phyloP scores from a whole-genome alignment of 73 alveolate species.

The Tetrahymena borealis region DNA sequence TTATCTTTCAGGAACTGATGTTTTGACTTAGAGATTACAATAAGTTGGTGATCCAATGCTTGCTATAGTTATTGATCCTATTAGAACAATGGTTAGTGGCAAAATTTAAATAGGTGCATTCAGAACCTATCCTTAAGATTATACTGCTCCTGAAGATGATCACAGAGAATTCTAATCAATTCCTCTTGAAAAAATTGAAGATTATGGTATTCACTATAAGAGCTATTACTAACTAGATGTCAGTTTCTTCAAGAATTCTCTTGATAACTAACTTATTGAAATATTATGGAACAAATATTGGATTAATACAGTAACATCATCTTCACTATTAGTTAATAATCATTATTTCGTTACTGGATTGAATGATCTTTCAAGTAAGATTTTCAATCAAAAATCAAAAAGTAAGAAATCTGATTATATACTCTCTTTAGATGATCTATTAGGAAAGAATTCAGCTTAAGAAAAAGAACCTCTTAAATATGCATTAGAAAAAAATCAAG shows the following conservation, averaged over 20 bases:
- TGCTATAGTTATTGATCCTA: conserved; percentile 48
- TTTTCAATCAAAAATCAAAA: not conserved
- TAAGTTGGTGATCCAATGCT: conserved; percentile 11
- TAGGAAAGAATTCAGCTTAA: not conserved
- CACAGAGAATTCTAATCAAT: not conserved
- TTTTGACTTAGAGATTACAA: conserved; percentile 34
- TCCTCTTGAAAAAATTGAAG: not conserved
- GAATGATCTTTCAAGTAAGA: not conserved
- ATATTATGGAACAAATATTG: not conserved
- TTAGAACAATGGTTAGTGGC: conserved; percentile 31
- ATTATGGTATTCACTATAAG: not conserved
- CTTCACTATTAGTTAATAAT: not conserved
- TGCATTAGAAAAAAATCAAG: not conserved
- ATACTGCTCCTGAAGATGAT: conserved; percentile 8
- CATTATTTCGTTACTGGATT: not conserved
- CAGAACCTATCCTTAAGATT: conserved; percentile 29
- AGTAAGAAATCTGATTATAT: not conserved
- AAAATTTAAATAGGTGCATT: conserved; percentile 40
- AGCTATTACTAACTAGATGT: not conserved
- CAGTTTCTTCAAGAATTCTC: not conserved
- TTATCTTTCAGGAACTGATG: conserved; percentile 97
- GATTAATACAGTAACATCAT: not conserved
- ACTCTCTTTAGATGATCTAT: not conserved
- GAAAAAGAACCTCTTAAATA: not conserved
- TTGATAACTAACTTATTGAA: not conserved